Percentiles rank a stretch among this genome's conserved stretches.
Evolutionary conservation across 1,284 basidiomycete species (phyloP).

Genomic region (Austroboletus olivaceoglutinosus): DNA sequence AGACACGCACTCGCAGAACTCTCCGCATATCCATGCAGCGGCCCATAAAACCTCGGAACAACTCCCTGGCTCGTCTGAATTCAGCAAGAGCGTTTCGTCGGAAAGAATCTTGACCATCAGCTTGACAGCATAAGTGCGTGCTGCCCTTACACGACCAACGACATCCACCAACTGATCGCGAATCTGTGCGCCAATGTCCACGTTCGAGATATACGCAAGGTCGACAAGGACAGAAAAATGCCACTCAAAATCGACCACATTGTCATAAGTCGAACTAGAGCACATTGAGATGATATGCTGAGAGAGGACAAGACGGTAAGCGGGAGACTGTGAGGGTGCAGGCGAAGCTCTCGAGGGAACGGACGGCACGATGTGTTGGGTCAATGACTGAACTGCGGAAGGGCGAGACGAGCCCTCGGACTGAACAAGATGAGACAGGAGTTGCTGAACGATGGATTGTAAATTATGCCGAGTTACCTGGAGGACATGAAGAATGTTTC

Average conservation of each 20-base stretch:
- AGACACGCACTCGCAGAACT: constrained; percentile 73
- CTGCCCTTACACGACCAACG: constrained; percentile 75
- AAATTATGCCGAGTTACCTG: constrained; percentile 83
- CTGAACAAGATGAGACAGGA: constrained; percentile 82
- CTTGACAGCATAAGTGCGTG: constrained; percentile 76
- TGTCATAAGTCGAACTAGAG: constrained; percentile 79
- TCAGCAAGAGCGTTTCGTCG: constrained; percentile 71
- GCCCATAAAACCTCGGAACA: constrained; percentile 87
- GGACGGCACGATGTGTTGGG: constrained; percentile 46
- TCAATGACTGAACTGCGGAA: constrained; percentile 61
- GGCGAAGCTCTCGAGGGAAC: constrained; percentile 40
- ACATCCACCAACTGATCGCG: constrained; percentile 87
- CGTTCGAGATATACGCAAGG: constrained; percentile 81
- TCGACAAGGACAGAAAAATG: constrained; percentile 92
- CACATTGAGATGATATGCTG: constrained; percentile 83
- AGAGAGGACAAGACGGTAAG: constrained; percentile 81
- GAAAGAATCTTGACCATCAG: constrained; percentile 77
- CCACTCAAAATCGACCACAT: constrained; percentile 95
- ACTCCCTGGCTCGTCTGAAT: constrained; percentile 57
- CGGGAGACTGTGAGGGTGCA: constrained; percentile 63
- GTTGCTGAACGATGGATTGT: constrained; percentile 84
- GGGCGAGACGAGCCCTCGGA: constrained; percentile 52
- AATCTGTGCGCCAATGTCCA: constrained; percentile 72
- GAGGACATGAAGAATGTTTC: constrained; percentile 1
- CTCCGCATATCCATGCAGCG: constrained; percentile 94